Percentiles rank a stretch among this genome's conserved stretches.
Evolutionary conservation across 2,329 filamentous ascomycete species (phyloP).

Genomic region (Uncinocarpus reesii): DNA sequence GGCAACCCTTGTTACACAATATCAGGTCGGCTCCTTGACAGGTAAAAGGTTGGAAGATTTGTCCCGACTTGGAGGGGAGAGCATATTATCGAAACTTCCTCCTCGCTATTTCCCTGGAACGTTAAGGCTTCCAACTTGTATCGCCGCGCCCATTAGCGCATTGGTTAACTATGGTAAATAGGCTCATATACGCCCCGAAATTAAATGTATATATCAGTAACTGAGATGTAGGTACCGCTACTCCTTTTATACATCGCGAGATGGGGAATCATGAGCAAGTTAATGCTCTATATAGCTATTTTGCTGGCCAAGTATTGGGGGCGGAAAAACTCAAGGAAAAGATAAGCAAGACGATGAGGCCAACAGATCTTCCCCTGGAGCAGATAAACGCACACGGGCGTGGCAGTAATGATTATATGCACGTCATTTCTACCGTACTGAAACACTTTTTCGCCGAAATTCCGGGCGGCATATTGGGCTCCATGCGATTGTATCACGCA

Average conservation of each 20-base stretch:
- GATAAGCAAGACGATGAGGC: slow-evolving; percentile 29
- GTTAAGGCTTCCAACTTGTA: slow-evolving; percentile 34
- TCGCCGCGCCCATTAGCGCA: slow-evolving; percentile 34
- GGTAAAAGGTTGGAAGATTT: slow-evolving; percentile 34
- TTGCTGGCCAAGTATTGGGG: slow-evolving; percentile 31
- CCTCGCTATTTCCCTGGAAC: slow-evolving; percentile 30
- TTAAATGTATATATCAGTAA: neutral
- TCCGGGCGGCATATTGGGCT: slow-evolving; percentile 33
- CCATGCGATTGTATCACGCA: slow-evolving; percentile 25
- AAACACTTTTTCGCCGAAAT: slow-evolving; percentile 30
- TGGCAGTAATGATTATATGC: slow-evolving; percentile 20
- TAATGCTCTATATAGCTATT: slow-evolving; percentile 32
- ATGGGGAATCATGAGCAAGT: slow-evolving; percentile 29
- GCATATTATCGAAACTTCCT: slow-evolving; percentile 29
- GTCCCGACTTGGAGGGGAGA: slow-evolving; percentile 35
- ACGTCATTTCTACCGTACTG: slow-evolving; percentile 29
- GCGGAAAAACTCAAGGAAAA: slow-evolving; percentile 27
- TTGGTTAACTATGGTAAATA: slow-evolving; percentile 29
- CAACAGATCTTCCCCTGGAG: slow-evolving; percentile 24
- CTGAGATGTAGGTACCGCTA: slow-evolving; percentile 21
- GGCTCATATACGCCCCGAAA: neutral
- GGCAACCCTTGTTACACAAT: slow-evolving; percentile 24
- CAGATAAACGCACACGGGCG: slow-evolving; percentile 1
- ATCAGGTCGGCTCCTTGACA: slow-evolving; percentile 27
- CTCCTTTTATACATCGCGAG: slow-evolving; percentile 28